Percentiles rank a stretch among this genome's conserved stretches.
phyloP scores from a whole-genome alignment of 176 grass and related monocot genomes.

The Oryza longistaminata region DNA sequence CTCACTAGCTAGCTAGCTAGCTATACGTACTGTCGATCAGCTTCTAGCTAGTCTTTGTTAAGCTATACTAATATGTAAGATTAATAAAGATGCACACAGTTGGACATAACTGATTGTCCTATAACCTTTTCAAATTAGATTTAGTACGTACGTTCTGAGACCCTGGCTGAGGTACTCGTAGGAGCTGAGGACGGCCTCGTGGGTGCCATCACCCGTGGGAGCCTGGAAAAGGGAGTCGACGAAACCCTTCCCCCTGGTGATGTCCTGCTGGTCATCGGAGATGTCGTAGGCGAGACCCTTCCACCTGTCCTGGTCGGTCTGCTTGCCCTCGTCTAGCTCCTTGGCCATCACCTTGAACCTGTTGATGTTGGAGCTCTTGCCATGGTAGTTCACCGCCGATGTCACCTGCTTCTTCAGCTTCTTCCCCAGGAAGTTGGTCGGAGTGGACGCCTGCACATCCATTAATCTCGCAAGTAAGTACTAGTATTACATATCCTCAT shows the following conservation, averaged over 20 bases:
- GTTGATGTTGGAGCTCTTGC: constrained; percentile 35
- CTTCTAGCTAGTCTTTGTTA: constrained; percentile 29
- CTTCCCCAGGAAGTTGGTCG: constrained; percentile 43
- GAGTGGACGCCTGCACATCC: constrained; percentile 38
- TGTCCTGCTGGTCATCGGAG: constrained; percentile 98
- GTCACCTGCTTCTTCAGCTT: constrained; percentile 53
- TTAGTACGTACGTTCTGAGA: constrained; percentile 23
- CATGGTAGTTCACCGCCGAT: constrained; percentile 47
- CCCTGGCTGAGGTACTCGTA: constrained; percentile 95
- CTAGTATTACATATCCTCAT: neutral
- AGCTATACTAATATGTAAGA: neutral
- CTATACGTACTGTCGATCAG: neutral
- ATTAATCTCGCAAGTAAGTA: neutral
- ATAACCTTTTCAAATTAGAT: no score
- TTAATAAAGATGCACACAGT: constrained; percentile 3
- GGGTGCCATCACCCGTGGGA: constrained; percentile 74
- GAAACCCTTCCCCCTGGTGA: constrained; percentile 84
- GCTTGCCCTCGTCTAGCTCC: constrained; percentile 63
- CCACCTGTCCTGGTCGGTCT: constrained; percentile 54
- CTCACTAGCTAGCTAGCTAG: neutral
- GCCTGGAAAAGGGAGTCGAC: constrained; percentile 83
- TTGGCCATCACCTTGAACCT: constrained; percentile 55
- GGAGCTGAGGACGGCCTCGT: constrained; percentile 84
- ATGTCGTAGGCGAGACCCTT: constrained; percentile 55
- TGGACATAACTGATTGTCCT: neutral